Base-by-base conservation (phyloP, 2,329 filamentous ascomycete genomes). In the Penicillium italicum region DNA sequence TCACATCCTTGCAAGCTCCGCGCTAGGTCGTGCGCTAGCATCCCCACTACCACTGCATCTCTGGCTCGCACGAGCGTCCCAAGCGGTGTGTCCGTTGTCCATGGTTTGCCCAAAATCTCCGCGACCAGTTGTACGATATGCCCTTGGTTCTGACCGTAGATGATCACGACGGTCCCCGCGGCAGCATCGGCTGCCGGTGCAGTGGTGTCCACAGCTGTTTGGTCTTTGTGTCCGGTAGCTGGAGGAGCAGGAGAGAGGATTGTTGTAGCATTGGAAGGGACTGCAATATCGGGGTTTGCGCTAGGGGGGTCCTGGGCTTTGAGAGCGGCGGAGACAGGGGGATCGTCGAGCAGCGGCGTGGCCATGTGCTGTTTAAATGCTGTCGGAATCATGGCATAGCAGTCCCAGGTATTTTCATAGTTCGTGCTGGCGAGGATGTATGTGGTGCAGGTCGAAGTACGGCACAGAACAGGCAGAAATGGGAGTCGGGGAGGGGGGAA, bases 21-120 rank as follows among this genome's bases (percentile, higher is more conserved):
- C 56, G 80, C 82, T 12, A 88, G 82, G 52, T 82, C 76, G 16
- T 77, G 76, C 6, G 82, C 82, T 41, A 78, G 72, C 48, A 92
- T 77, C 3, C 89, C 90, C 44, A 90, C 78, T 9, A 93, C 86
- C n/a, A 83, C 67, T 79, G 59, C 85, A 83, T 65, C 80, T 75
- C 65, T 88, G 80, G 49, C 82, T 76, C 48, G 74, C 65, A 61
- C 77, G 77, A 64, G 85, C 77, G 43, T 82, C 75, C 58, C 78
- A 75, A 71, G 88, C 80, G 53, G 80, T 76, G 77, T 72, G 50
- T 83, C 82, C 41, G 87, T 77, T 56, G 80, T 82, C 74, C 83
- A 87, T 20, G 86, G 82, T 69, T 91, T 90, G 14, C 90, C 90
- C 40, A 94, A 75, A 8, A 93, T 86, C 66, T 93, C 88, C 26